Conservation (phyloP, 2,329 filamentous ascomycete species). For the Harringtonia lauricola region DNA sequence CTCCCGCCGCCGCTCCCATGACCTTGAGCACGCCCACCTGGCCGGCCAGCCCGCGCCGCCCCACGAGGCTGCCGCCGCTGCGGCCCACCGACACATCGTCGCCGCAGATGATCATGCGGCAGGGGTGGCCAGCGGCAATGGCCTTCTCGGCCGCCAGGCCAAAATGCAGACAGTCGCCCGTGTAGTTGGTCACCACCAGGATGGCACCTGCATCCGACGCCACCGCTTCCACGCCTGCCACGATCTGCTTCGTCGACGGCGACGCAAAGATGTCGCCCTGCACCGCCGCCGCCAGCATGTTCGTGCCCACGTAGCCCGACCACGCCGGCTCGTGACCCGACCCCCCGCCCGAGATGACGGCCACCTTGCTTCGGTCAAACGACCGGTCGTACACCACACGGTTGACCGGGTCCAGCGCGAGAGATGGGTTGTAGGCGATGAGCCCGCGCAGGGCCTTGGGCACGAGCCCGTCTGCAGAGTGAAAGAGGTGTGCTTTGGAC, state of each 20-base stretch:
- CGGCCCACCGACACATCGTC: constrained; percentile 55
- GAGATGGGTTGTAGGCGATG: constrained; percentile 39
- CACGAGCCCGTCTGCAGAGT: constrained; percentile 41
- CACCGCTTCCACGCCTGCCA: constrained; percentile 43
- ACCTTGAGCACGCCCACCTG: constrained; percentile 50
- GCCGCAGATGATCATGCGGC: constrained; percentile 48
- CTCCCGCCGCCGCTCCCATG: constrained; percentile 37
- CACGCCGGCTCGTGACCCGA: constrained; percentile 52
- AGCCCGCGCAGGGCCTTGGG: constrained; percentile 39
- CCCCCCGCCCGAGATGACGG: constrained; percentile 42
- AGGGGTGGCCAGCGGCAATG: constrained; percentile 39
- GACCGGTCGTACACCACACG: constrained; percentile 38
- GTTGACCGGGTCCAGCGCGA: constrained; percentile 38
- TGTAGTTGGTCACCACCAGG: constrained; percentile 54
- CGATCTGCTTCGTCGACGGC: constrained; percentile 51
- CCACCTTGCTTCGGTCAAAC: constrained; percentile 32
- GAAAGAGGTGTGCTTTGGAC: constrained; percentile 42
- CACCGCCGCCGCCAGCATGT: constrained; percentile 50
- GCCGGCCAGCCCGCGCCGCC: constrained; percentile 49
- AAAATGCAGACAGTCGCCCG: constrained; percentile 52
- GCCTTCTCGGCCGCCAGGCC: constrained; percentile 48
- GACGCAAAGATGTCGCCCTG: constrained; percentile 54
- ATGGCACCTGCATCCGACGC: constrained; percentile 45
- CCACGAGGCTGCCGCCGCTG: constrained; percentile 45
- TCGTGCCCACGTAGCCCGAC: constrained; percentile 51